Conservation (phyloP, 257 asterid genomes). For the Dorcoceras hygrometricum region DNA sequence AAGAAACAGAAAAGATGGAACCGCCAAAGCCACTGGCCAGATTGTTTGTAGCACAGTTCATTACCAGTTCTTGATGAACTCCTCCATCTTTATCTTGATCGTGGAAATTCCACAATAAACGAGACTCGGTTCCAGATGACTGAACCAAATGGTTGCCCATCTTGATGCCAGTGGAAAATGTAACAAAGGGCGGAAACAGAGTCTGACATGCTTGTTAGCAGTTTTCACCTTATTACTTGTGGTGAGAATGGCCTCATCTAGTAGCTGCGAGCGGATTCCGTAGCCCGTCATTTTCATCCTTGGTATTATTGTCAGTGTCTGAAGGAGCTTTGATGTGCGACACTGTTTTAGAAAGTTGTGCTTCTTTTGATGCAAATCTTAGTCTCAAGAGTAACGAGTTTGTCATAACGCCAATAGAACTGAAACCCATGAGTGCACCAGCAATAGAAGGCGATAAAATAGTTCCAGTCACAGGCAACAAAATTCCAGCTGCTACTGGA, state of each 20-base stretch:
- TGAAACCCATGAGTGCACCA: conserved; percentile 96
- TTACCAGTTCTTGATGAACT: not conserved
- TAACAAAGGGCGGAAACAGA: not conserved
- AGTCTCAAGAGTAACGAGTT: conserved; percentile 79
- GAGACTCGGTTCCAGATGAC: not conserved
- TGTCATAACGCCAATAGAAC: conserved; percentile 92
- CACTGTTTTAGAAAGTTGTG: conserved; percentile 36
- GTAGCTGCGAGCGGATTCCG: conserved; percentile 42
- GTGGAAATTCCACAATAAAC: not conserved
- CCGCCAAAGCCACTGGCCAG: not conserved
- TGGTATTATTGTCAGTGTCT: conserved; percentile 27
- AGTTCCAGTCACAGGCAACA: conserved; percentile 84
- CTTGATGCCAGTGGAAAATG: conserved; percentile 1
- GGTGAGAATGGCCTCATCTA: conserved; percentile 33
- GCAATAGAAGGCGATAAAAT: conserved; percentile 97
- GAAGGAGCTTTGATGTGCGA: conserved; percentile 38
- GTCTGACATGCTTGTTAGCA: not conserved
- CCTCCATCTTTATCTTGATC: not conserved
- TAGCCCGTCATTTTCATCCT: conserved; percentile 33
- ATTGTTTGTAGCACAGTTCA: not conserved
- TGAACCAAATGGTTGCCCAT: conserved; percentile 6
- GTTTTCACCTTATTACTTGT: conserved; percentile 11
- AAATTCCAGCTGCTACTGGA: conserved; percentile 91
- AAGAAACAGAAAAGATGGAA: too few relatives aligned
- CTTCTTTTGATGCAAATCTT: conserved; percentile 46